Conservation (phyloP, 768 basidiomycete genomes). For the Scleroderma bovista region DNA sequence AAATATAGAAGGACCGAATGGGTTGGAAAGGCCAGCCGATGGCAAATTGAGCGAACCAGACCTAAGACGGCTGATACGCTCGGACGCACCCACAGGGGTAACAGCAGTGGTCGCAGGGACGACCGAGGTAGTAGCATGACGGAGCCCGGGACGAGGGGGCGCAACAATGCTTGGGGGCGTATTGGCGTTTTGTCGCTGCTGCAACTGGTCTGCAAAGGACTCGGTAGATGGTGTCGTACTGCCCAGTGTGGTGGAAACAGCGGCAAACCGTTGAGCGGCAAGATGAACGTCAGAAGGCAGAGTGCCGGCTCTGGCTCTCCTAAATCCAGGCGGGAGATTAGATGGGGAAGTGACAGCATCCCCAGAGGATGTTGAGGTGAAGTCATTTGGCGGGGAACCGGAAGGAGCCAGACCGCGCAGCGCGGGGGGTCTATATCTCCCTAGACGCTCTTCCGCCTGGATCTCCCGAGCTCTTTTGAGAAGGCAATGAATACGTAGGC, state of each 20-base stretch:
- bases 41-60: constrained; percentile 92
- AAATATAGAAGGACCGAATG: constrained; percentile 86
- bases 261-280: constrained; percentile 76
- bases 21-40: constrained; percentile 67
- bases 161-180: constrained; percentile 36
- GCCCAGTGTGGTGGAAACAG: constrained; percentile 53
- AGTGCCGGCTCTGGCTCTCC: constrained; percentile 95
- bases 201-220: constrained; percentile 43
- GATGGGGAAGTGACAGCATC: constrained; percentile 63
- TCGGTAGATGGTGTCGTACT: constrained; percentile 46
- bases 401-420: constrained; percentile 62
- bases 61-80: constrained; percentile 78
- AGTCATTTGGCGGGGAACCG: constrained; percentile 70
- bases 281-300: constrained; percentile 93
- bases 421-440: constrained; percentile 77
- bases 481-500: constrained; percentile 12
- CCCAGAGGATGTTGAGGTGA: constrained; percentile 50
- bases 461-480: constrained; percentile 73
- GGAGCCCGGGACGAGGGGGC: constrained; percentile 60
- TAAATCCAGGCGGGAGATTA: constrained; percentile 81
- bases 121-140: constrained; percentile 71
- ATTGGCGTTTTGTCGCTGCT: constrained; percentile 32
- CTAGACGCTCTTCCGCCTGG: constrained; percentile 68
- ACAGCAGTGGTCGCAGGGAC: constrained; percentile 46
- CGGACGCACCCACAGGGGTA: constrained; percentile 30